Base-by-base conservation (phyloP, 2,329 filamentous ascomycete species). In the Aspergillus quadrilineatus region DNA sequence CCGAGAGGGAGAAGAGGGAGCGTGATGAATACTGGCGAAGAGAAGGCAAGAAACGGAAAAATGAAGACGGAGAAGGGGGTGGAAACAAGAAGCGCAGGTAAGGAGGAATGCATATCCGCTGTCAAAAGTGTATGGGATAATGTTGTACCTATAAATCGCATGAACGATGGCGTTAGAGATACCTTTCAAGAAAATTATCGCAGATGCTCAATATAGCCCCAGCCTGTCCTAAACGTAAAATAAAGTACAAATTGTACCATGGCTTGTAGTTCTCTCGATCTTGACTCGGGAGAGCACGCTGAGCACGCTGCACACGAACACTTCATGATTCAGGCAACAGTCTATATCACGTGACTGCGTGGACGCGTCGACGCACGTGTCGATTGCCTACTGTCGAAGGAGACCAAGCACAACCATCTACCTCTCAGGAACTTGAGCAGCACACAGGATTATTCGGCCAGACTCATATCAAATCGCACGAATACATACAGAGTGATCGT, bases 21-120 rank as follows among this genome's bases (percentile, higher is more conserved):
- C 89, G 86, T 71, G 89, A 96, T 73, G 92, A 96, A 66, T 99
- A 86, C 71, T 99, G 94, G 94, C 82, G 86, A 67, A 87, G 86
- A 67, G 95, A 99, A 77, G 94, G 94, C 8, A 90, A 88, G 79
- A 90, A 90, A 79, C 80, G 88, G 64, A 85, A 83, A 73, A 80
- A 80, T 34, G 77, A 80, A 63, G 79, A 77, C 17, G 80, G 79
- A 50, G 81, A 77, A 17, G 82, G 75, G 30, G 82, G 80, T 30
- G 70, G 73, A 47, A 77, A 76, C 17, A 77, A 78, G 68, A 78
- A 77, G 64, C 73, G 75, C 65, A 74, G 62, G 59, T 75, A 65
- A 73, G 60, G 60, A 58, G 53, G 62, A 63, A 65, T 69, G 64
- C 58, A 60, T 63, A 63, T 61, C 36, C 57, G 56, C 47, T 58